Evolutionary conservation across 169 alveolate genomes (phyloP), one percentile per base, ranked within the genome.

Genomic region (Plasmodium inui): DNA sequence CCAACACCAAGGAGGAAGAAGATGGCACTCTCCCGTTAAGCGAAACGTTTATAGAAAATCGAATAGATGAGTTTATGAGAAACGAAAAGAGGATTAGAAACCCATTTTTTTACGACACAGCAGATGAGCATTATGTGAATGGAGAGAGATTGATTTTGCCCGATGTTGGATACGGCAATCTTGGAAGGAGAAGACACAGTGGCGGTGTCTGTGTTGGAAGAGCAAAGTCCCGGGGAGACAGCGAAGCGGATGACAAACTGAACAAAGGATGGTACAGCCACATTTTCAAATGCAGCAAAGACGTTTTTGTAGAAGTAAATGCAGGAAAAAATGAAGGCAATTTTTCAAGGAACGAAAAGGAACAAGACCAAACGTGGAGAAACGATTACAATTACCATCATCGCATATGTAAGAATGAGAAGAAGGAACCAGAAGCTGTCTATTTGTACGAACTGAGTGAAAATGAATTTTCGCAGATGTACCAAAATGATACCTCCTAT

Each of bases 201-300:
- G n/a, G 67, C 1, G 17, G 26, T 19, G 4, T 73, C 9, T 19
- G 37, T 76, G 93, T 34, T 5, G 37, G 19, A 32, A 57, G 37
- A 17, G 76, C n/a, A 26, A 73, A 82, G 5, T 39, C 22, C 22
- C 37, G 14, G 22, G 44, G 12, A 55, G 80, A 57, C 53, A 39
- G 39, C 19, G 57, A 26, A 32, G 19, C 6, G 32, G 81, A 53
- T 2, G 83, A 86, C 6, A 86, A 86, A 53, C 44, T 86, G 70
- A 78, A 73, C 26, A 86, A 76, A 74, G 93, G 93, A 12, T 86
- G 93, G 93, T 86, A 86, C 19, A 74, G 32, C 17, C 55, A 86
- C 70, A 32, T 86, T 32, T 78, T 50, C 71, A 34, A 74, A 3
- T 78, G 85, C 32, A 34, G 86, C 7, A 86, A 74, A 26, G 93